Conservation (phyloP, 345 rosid genomes). For the Heritiera littoralis region DNA sequence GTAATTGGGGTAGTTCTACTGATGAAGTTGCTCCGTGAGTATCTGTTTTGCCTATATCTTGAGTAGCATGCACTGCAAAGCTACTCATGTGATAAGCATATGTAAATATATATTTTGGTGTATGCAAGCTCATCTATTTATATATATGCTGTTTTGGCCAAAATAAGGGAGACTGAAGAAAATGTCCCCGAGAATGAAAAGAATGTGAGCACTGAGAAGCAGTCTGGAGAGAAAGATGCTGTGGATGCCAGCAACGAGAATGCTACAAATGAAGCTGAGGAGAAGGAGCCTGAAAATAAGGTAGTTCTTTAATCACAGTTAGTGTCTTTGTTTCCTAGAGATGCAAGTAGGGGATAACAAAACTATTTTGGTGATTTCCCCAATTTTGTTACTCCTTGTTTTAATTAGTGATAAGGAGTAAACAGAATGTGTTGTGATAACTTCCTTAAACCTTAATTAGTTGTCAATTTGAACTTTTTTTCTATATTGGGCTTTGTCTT, state of each 20-base stretch:
- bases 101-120: neutral
- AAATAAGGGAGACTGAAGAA: conserved; percentile 67
- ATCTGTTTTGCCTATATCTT: neutral
- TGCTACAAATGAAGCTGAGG: conserved; percentile 52
- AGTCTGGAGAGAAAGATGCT: conserved; percentile 54
- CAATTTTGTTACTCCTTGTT: neutral
- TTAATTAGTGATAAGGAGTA: neutral
- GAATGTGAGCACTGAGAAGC: conserved; percentile 57
- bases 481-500: neutral
- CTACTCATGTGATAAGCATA: neutral
- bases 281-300: conserved; percentile 87
- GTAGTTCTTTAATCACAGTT: conserved; percentile 32
- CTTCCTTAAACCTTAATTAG: neutral
- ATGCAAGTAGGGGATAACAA: neutral
- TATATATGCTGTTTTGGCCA: conserved; percentile 5
- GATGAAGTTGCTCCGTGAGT: conserved; percentile 79
- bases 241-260: conserved; percentile 70
- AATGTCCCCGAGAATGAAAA: conserved; percentile 51
- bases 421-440: neutral
- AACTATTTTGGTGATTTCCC: neutral
- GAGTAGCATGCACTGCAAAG: neutral
- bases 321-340: neutral
- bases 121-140: neutral
- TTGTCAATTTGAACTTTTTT: neutral
- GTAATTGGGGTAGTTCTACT: conserved; percentile 84